Evolutionary conservation across 139 green algal species (phyloP).

Genomic region (Eudorina sp.): DNA sequence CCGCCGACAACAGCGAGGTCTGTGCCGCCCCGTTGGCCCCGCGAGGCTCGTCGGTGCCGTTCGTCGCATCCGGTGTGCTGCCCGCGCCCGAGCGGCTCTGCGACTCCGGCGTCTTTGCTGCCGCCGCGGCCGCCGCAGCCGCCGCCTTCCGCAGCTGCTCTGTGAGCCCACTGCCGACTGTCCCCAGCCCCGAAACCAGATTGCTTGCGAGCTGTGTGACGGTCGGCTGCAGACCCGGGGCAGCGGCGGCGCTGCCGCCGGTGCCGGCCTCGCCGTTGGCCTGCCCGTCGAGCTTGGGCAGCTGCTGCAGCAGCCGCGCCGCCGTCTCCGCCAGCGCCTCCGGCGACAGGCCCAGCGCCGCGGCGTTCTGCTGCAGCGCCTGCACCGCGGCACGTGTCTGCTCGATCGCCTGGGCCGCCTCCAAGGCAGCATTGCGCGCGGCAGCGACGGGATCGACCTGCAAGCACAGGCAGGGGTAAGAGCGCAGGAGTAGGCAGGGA

Average conservation of each 20-base stretch:
- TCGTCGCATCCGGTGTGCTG: not conserved
- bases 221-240: not conserved
- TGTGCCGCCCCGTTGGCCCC: not conserved
- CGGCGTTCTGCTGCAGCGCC: conserved; percentile 33
- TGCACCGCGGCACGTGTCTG: not conserved
- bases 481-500: not conserved
- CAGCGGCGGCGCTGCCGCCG: not conserved
- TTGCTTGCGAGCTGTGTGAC: not conserved
- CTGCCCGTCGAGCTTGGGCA: not conserved
- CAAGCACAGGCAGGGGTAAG: not conserved
- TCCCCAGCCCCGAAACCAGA: not conserved
- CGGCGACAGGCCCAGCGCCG: not conserved
- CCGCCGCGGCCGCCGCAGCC: not conserved
- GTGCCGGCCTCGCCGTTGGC: not conserved
- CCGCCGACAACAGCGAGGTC: not conserved
- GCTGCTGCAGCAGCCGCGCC: not conserved
- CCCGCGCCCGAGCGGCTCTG: not conserved
- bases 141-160: conserved; percentile 8
- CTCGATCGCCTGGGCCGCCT: conserved; percentile 7
- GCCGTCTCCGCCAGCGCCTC: not conserved
- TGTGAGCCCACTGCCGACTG: not conserved
- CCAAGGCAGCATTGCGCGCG: not conserved
- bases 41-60: not conserved
- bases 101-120: not conserved
- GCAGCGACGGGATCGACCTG: conserved; percentile 5